Conservation (phyloP, 768 basidiomycete genomes). For the Tylopilus plumbeoviolaceoides region DNA sequence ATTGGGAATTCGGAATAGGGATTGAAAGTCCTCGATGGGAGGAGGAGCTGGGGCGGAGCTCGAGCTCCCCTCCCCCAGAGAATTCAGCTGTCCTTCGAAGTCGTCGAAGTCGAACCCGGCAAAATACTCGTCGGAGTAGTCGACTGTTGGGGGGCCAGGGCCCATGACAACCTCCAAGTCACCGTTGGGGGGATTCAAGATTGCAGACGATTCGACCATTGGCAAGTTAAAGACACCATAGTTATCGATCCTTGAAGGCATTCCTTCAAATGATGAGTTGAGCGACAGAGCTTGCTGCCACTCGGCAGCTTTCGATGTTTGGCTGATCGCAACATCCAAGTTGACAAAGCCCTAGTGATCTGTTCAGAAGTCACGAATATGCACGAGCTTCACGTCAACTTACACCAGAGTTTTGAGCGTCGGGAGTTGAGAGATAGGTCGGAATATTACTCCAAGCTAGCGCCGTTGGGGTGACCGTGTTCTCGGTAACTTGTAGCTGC, state of each 20-base stretch:
- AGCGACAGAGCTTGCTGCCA: not conserved
- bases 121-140: conserved; percentile 18
- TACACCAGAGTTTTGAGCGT: conserved; percentile 14
- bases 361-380: not conserved
- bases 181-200: conserved; percentile 34
- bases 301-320: conserved; percentile 4
- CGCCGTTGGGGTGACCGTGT: not conserved
- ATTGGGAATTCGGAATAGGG: conserved; percentile 19
- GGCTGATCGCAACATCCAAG: conserved; percentile 12
- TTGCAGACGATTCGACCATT: conserved; percentile 28
- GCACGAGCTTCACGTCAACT: not conserved
- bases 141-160: not conserved
- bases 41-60: conserved; percentile 1
- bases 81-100: conserved; percentile 8
- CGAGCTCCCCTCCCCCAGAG: conserved; percentile 1
- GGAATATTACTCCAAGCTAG: conserved; percentile 11
- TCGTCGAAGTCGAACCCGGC: conserved; percentile 20
- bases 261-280: conserved; percentile 19
- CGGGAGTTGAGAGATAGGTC: not conserved
- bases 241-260: conserved; percentile 31
- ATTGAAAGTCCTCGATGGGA: conserved; percentile 13
- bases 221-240: conserved; percentile 35
- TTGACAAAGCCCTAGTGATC: conserved; percentile 9
- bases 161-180: conserved; percentile 35
- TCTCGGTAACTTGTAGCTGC: conserved; percentile 1